Evolutionary conservation across 768 basidiomycete genomes (phyloP).

Genomic region (Xanthoconium stramineum): DNA sequence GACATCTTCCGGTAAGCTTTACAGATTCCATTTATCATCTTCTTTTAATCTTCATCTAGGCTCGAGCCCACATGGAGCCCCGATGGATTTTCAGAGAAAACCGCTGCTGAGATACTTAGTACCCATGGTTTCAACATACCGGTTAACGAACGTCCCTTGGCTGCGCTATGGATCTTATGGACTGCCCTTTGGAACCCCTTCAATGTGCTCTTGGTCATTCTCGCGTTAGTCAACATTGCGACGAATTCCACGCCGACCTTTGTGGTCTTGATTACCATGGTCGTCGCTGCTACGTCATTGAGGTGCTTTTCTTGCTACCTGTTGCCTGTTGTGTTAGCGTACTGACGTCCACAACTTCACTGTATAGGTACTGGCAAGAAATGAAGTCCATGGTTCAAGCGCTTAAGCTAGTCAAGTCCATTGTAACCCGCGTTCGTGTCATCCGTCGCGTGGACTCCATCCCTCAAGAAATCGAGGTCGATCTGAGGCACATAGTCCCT

Average conservation of each 20-base stretch:
- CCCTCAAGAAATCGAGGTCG: constrained; percentile 28
- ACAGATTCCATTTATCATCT: background rate
- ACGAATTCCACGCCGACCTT: constrained; percentile 33
- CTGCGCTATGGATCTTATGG: constrained; percentile 28
- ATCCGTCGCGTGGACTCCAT: constrained; percentile 24
- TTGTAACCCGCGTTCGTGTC: constrained; percentile 32
- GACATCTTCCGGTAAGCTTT: constrained; percentile 25
- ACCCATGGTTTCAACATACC: constrained; percentile 28
- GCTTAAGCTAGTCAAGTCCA: constrained; percentile 32
- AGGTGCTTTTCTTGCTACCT: constrained; percentile 16
- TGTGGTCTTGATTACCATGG: constrained; percentile 34
- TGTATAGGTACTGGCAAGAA: constrained; percentile 32
- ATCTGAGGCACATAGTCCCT: constrained; percentile 30
- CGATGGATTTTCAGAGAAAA: constrained; percentile 23
- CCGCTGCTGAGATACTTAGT: constrained; percentile 15
- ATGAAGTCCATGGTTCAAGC: constrained; percentile 34
- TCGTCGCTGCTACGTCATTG: constrained; percentile 33
- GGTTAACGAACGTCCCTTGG: constrained; percentile 31
- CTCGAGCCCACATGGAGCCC: constrained; percentile 27
- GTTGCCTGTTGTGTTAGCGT: background rate
- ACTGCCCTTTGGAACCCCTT: constrained; percentile 35
- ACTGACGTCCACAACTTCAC: background rate
- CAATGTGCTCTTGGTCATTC: constrained; percentile 31
- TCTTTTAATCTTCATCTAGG: constrained; percentile 10
- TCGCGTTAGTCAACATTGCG: constrained; percentile 32